Percentiles rank a stretch among this genome's conserved stretches.
These are phyloP conservation scores for Glaciozyma antarctica DNA, from an alignment of 768 basidiomycete species.

Conservation along the genomic window DNA sequence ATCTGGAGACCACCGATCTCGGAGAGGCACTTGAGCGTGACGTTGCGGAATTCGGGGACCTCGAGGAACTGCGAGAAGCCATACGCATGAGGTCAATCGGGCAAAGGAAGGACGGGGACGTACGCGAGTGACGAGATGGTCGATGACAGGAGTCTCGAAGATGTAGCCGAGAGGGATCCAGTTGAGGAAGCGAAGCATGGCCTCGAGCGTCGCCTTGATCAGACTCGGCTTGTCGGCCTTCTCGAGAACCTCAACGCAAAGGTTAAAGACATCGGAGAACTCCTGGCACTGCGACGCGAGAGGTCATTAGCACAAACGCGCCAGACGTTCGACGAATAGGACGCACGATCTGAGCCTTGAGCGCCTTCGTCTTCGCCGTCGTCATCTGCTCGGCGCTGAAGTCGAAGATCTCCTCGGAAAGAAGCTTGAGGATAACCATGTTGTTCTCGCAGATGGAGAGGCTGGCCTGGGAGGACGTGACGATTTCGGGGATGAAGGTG, in stretches of 20 bases:
- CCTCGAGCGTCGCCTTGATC: constrained; percentile 90
- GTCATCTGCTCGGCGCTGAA: constrained; percentile 99
- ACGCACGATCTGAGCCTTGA: constrained; percentile 96
- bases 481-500: constrained; percentile 89
- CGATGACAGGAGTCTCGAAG: constrained; percentile 95
- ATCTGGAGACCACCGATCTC: constrained; percentile 93
- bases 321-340: constrained; percentile 33
- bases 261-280: constrained; percentile 82
- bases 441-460: constrained; percentile 98
- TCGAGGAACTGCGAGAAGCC: constrained; percentile 70
- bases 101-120: constrained; percentile 38
- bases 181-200: constrained; percentile 86
- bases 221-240: constrained; percentile 93
- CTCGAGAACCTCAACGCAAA: constrained; percentile 91
- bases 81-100: neutral
- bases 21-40: constrained; percentile 89
- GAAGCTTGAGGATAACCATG: constrained; percentile 92
- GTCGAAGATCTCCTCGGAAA: constrained; percentile 99
- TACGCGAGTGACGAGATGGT: constrained; percentile 81
- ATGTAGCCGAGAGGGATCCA: constrained; percentile 99
- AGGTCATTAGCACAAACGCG: neutral
- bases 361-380: constrained; percentile 88
- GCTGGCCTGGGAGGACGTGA: constrained; percentile 93
- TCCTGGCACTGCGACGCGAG: constrained; percentile 29
- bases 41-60: constrained; percentile 90